Evolutionary conservation across 345 rosid species (phyloP).

Genomic region (Alliaria petiolata): DNA sequence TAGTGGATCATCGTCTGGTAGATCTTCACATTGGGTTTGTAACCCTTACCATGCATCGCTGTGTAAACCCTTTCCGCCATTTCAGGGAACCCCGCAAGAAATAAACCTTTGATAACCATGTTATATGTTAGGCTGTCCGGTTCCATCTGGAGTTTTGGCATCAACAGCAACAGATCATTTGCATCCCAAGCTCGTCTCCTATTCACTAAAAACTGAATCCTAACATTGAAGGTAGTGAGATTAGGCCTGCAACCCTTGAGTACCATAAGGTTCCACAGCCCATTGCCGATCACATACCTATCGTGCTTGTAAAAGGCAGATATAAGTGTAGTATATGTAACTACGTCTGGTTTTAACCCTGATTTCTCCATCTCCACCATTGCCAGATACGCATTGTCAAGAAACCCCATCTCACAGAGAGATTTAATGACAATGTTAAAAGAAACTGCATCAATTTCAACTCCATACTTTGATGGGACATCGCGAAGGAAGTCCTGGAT

Average conservation of each 20-base stretch:
- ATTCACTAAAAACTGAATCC: conserved; percentile 67
- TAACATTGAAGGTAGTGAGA: conserved; percentile 68
- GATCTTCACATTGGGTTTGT: conserved; percentile 56
- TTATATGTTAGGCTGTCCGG: conserved; percentile 74
- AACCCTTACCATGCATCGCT: conserved; percentile 47
- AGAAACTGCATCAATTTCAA: conserved; percentile 50
- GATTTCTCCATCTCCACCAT: conserved; percentile 56
- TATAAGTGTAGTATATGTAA: conserved; percentile 70
- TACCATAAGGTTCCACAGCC: conserved; percentile 81
- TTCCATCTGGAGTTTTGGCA: conserved; percentile 48
- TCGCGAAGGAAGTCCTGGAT: conserved; percentile 44
- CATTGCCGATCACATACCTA: conserved; percentile 55
- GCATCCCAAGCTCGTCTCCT: conserved; percentile 66
- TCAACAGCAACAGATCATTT: conserved; percentile 55
- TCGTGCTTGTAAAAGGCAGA: conserved; percentile 59
- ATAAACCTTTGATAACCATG: conserved; percentile 78
- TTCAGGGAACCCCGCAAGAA: conserved; percentile 56
- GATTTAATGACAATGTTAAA: conserved; percentile 59
- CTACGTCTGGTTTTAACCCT: conserved; percentile 64
- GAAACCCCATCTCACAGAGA: conserved; percentile 51
- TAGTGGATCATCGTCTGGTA: conserved; percentile 85
- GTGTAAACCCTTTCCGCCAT: conserved; percentile 78
- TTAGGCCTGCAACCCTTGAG: conserved; percentile 69
- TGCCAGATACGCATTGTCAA: conserved; percentile 49
- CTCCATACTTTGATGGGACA: conserved; percentile 37